Evolutionary conservation across 306 rosid genomes (phyloP).

Genomic region (Lupinus albus): DNA sequence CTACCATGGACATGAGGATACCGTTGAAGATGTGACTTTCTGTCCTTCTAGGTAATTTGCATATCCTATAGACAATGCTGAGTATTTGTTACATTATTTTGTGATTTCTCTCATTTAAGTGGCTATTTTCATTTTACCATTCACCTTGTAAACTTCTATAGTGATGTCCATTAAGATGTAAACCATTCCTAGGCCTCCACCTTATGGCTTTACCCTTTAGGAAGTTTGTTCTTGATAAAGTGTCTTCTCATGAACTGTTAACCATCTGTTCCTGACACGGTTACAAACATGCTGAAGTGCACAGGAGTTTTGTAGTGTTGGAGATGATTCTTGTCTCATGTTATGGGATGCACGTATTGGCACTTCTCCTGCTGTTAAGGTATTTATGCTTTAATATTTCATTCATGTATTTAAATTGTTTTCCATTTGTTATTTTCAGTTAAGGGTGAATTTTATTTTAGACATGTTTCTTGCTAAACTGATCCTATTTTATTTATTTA

Average conservation of each 20-base stretch:
- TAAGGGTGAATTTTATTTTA: background rate
- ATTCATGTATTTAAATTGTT: constrained; percentile 4
- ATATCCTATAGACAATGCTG: background rate
- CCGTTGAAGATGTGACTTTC: constrained; percentile 98
- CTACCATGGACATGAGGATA: constrained; percentile 89
- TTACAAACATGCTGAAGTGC: constrained; percentile 62
- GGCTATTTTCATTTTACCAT: constrained; percentile 24
- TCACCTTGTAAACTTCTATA: constrained; percentile 6
- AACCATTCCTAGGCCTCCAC: background rate
- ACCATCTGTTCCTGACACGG: constrained; percentile 44
- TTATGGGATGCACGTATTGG: constrained; percentile 98
- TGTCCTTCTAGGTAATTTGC: constrained; percentile 88
- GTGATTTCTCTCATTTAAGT: constrained; percentile 4
- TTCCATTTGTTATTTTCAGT: constrained; percentile 17
- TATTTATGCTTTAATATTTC: constrained; percentile 34
- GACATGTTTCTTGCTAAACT: constrained; percentile 10
- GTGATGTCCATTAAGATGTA: constrained; percentile 15
- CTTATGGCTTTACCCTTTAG: background rate
- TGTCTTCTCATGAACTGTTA: background rate
- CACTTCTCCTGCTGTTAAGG: constrained; percentile 86
- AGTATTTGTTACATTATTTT: constrained; percentile 17
- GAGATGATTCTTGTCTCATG: constrained; percentile 97
- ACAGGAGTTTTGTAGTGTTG: constrained; percentile 99
- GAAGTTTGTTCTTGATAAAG: constrained; percentile 10
- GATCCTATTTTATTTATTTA: background rate